A percentile compares a stretch with the other conserved stretches of the same genome.
phyloP scores from a whole-genome alignment of 1,139 yeast genomes.

The Candida pseudoviswanathii region DNA sequence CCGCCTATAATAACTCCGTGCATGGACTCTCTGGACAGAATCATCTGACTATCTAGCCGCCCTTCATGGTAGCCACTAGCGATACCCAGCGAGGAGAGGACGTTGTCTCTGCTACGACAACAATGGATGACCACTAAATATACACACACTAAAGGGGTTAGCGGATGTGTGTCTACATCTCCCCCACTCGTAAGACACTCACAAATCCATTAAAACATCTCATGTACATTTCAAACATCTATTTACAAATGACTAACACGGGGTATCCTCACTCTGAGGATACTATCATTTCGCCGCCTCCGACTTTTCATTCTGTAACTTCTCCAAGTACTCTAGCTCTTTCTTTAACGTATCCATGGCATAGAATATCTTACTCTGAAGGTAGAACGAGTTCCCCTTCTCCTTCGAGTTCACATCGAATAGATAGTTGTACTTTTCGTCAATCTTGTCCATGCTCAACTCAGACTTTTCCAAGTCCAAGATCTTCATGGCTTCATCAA shows the following conservation, averaged over 20 bases:
- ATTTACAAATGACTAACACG: background rate
- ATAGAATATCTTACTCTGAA: slow-evolving; percentile 89
- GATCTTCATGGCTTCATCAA: slow-evolving; percentile 91
- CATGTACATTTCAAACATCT: background rate
- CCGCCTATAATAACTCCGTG: too few species aligned
- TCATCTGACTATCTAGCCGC: background rate
- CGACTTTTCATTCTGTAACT: slow-evolving; percentile 28
- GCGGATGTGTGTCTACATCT: too few species aligned
- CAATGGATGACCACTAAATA: background rate
- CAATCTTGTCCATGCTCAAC: slow-evolving; percentile 59
- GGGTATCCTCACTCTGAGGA: background rate
- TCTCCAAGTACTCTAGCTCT: slow-evolving; percentile 48
- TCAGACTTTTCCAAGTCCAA: slow-evolving; percentile 71
- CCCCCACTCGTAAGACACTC: background rate
- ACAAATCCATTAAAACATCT: background rate
- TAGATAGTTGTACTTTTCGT: slow-evolving; percentile 77
- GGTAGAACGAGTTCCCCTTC: slow-evolving; percentile 89
- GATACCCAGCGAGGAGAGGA: too few species aligned
- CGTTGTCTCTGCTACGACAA: slow-evolving; percentile 1
- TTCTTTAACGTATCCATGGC: slow-evolving; percentile 52
- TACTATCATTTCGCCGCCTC: slow-evolving; percentile 11
- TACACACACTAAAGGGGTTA: background rate
- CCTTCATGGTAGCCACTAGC: too few species aligned
- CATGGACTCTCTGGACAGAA: too few species aligned
- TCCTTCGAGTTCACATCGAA: slow-evolving; percentile 90